Percentiles rank a stretch among this genome's conserved stretches.
These are phyloP conservation scores for Alternaria burnsii DNA, from an alignment of 2,329 filamentous ascomycete species.

Conservation along the genomic window DNA sequence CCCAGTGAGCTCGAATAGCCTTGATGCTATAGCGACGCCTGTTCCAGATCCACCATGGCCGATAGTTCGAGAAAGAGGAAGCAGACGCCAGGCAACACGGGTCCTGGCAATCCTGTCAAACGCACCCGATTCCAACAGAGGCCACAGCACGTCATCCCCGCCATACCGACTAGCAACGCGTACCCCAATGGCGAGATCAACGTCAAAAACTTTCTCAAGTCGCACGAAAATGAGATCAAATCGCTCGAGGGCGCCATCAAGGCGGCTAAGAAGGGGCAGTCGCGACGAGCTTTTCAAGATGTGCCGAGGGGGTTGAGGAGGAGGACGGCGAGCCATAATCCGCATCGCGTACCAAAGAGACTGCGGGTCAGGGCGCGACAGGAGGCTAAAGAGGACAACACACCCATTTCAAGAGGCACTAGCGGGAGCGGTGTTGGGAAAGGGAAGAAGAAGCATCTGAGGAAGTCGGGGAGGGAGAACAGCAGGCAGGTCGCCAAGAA, in stretches of 20 bases:
- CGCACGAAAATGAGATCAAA: conserved; percentile 88
- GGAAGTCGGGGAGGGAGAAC: conserved; percentile 78
- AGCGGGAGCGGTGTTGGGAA: conserved; percentile 66
- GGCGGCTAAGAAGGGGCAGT: conserved; percentile 70
- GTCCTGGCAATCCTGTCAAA: conserved; percentile 18
- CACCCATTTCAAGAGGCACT: conserved; percentile 75
- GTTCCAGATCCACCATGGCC: conserved; percentile 17
- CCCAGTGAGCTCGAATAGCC: neutral
- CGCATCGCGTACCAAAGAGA: conserved; percentile 83
- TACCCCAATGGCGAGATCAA: conserved; percentile 80
- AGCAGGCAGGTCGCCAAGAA: conserved; percentile 67
- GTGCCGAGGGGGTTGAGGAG: conserved; percentile 85
- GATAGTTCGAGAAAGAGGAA: conserved; percentile 38
- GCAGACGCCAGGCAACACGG: conserved; percentile 19
- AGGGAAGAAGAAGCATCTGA: conserved; percentile 59
- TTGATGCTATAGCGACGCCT: neutral
- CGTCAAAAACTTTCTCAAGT: conserved; percentile 81
- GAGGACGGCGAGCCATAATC: conserved; percentile 93
- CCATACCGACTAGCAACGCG: conserved; percentile 56
- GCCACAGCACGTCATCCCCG: conserved; percentile 40
- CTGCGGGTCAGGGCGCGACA: conserved; percentile 73
- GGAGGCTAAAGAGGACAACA: conserved; percentile 90
- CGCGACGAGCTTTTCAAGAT: conserved; percentile 85
- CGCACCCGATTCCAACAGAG: conserved; percentile 39
- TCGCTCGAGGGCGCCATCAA: conserved; percentile 84